Evolutionary conservation across 495 filamentous ascomycete genomes (phyloP).

Genomic region (Trichoderma orchidacearum): DNA sequence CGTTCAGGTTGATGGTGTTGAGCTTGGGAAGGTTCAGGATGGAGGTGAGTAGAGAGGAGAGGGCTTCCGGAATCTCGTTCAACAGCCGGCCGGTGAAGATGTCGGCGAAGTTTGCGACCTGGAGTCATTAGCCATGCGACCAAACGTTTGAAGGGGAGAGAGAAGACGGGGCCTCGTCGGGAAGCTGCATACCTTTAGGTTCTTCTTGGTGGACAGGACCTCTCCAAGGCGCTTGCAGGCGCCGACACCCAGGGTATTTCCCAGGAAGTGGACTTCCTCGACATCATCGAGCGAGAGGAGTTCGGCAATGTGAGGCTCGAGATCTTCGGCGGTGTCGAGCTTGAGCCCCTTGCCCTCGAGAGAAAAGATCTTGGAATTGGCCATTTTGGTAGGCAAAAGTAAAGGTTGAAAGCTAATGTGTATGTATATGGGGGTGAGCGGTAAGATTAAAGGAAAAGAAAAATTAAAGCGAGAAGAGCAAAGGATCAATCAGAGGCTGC

Average conservation of each 20-base stretch:
- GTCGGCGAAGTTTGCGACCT: slow-evolving; percentile 83
- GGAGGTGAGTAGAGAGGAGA: slow-evolving; percentile 70
- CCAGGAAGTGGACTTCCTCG: slow-evolving; percentile 70
- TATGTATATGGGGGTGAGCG: not conserved
- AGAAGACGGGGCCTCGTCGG: not conserved
- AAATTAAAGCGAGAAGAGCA: not conserved
- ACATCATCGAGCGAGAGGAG: slow-evolving; percentile 59
- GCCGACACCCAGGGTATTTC: slow-evolving; percentile 83
- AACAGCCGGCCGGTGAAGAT: slow-evolving; percentile 94
- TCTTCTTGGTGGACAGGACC: slow-evolving; percentile 66
- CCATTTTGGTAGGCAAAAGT: slow-evolving; percentile 20
- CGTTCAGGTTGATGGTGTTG: slow-evolving; percentile 86
- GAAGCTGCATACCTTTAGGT: slow-evolving; percentile 43
- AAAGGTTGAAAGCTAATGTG: not conserved
- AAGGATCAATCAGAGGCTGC: too few species aligned
- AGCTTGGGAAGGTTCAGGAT: slow-evolving; percentile 71
- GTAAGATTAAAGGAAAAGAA: not conserved
- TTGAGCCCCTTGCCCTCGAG: slow-evolving; percentile 84
- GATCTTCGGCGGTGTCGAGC: slow-evolving; percentile 73
- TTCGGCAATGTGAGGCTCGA: slow-evolving; percentile 68
- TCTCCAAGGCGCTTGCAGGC: slow-evolving; percentile 74
- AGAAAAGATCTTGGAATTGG: slow-evolving; percentile 50
- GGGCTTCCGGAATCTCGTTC: slow-evolving; percentile 82
- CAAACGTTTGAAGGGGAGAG: slow-evolving; percentile 9
- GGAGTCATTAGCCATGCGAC: slow-evolving; percentile 5